phyloP scores from a whole-genome alignment of 495 filamentous ascomycete genomes.

The Aspergillus heteromorphus region DNA sequence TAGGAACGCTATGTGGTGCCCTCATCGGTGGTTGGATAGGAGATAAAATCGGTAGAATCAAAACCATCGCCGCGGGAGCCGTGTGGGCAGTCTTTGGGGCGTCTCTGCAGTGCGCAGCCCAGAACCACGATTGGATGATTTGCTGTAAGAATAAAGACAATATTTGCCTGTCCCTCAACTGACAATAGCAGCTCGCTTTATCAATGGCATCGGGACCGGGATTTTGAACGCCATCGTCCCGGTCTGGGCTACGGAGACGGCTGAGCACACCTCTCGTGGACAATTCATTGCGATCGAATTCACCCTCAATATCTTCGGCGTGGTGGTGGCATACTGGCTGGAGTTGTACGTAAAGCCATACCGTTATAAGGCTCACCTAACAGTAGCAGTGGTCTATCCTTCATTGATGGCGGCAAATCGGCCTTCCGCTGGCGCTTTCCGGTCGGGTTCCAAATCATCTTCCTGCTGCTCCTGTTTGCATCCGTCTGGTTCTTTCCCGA shows the following conservation, averaged over 20 bases:
- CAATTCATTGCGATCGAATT: constrained; percentile 71
- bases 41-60: constrained; percentile 57
- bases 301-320: constrained; percentile 68
- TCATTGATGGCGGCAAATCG: constrained; percentile 49
- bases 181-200: constrained; percentile 44
- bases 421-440: constrained; percentile 64
- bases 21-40: constrained; percentile 57
- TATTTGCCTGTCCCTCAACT: neutral
- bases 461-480: constrained; percentile 45
- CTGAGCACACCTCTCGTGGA: constrained; percentile 62
- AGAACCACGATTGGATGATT: constrained; percentile 67
- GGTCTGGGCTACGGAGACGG: constrained; percentile 66
- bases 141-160: constrained; percentile 43
- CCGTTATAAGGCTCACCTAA: no score
- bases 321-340: constrained; percentile 69
- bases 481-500: constrained; percentile 61
- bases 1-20: constrained; percentile 59
- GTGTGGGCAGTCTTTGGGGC: constrained; percentile 56
- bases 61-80: constrained; percentile 52
- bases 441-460: constrained; percentile 66
- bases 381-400: constrained; percentile 47
- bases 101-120: constrained; percentile 55
- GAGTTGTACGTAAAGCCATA: constrained; percentile 60
- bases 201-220: constrained; percentile 70
- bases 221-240: constrained; percentile 68